Evolutionary conservation across 345 rosid genomes (phyloP), one percentile per base, ranked within the genome.

Genomic region (Citrus maxima): DNA sequence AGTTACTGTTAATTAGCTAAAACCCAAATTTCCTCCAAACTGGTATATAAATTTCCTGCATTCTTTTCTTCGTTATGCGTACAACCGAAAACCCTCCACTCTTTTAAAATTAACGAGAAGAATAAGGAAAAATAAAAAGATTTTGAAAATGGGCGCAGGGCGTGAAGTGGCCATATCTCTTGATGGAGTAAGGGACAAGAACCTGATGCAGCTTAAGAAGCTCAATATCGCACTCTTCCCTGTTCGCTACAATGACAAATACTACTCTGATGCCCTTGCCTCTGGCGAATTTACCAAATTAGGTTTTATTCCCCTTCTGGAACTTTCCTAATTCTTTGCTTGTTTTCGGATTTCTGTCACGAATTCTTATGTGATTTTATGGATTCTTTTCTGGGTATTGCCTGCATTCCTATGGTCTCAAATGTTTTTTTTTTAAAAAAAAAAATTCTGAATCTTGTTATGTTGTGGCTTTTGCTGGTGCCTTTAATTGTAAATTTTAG

Each of bases 131-230:
- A 51, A 35, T 32, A 4, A 51, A 51, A n/a, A 24, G 18, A 46
- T 13, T 46, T 2, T 32, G 34, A 25, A 35, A 76, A 96, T 96
- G 99, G 97, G 93, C 69, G 88, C 86, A 62, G 97, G 97, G 46
- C 86, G 98, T 38, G 97, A 87, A 73, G 88, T 87, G 77, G 81
- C 91, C 40, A 83, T 94, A 84, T 96, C 98, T 62, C 86, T 96
- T 25, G 99, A 96, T 77, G 98, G 86, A 32, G 97, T 96, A 77
- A 90, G 98, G 75, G 98, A 96, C 91, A 96, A 96, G 92, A 96
- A 92, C 88, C 69, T 91, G 90, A 96, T 93, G 99, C 98, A 91
- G 90, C 93, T 94, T 14, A 93, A 89, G 95, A 96, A 93, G 83
- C 97, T 96, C 86, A 96, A 96, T 82, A 86, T 91, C 32, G 97